Conservation (phyloP, 148 eudicot genomes). For the Rhododendron kiyosumense region DNA sequence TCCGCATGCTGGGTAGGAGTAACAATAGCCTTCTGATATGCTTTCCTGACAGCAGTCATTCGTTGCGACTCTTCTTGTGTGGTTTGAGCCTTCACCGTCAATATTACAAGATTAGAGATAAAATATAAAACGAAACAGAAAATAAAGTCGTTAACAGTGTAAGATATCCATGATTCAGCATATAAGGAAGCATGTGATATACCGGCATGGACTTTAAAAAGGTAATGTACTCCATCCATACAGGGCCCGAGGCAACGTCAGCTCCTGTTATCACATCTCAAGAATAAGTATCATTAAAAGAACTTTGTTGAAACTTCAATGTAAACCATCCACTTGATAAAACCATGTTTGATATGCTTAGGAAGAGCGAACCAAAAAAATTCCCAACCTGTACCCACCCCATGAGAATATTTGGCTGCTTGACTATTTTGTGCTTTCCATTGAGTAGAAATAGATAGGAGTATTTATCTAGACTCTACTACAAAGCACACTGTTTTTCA, state of each 20-base stretch:
- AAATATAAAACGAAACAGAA: not conserved
- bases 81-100: conserved; percentile 63
- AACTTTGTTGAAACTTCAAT: not conserved
- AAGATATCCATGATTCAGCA: not conserved
- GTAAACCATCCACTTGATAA: not conserved
- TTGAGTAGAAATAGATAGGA: not conserved
- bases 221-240: conserved; percentile 94
- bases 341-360: not conserved
- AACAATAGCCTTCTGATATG: conserved; percentile 84
- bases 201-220: conserved; percentile 82
- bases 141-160: not conserved
- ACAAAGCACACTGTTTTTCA: not conserved
- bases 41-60: conserved; percentile 76
- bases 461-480: not conserved
- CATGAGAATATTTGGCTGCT: not conserved
- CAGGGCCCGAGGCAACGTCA: conserved; percentile 90
- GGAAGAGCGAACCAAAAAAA: not conserved
- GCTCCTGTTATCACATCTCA: conserved; percentile 50
- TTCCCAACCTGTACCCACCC: not conserved
- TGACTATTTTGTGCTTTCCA: not conserved
- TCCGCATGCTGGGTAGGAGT: conserved; percentile 91
- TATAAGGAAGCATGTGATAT: conserved; percentile 23
- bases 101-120: conserved; percentile 14
- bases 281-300: not conserved
- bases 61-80: conserved; percentile 85